Evolutionary conservation across 2,329 filamentous ascomycete species (phyloP), one percentile per base, ranked within the genome.

Genomic region (Pseudopithomyces maydicus): DNA sequence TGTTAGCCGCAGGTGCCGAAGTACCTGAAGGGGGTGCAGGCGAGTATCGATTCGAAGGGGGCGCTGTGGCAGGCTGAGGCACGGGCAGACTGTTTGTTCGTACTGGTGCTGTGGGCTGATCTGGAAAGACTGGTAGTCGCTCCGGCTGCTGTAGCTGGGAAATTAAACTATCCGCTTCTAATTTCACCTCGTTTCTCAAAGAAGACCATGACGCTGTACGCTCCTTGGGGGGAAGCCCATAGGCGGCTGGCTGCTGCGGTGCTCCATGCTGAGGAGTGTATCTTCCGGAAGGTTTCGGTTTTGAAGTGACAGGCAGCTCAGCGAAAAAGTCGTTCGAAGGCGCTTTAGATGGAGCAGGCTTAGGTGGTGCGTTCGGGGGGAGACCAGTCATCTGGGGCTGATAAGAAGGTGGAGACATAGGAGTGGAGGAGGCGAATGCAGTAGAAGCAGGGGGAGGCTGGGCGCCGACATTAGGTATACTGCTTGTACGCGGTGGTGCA

Each of bases 401-500:
- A 53, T 64, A 69, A 1, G 76, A 76, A 44, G 78, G 75, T 44
- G 69, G 74, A 11, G 78, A 77, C 7, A 73, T 69, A 12, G 78
- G 75, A 14, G 77, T 77, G n/a, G 77, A 77, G 17, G 74, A 58
- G 15, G 65, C 61, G n/a, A 73, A 70, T 57, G 71, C 68, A 54
- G 58, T 73, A n/a, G 70, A 70, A 4, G 63, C 54, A 7, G 70
- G 66, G 7, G 67, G 68, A 11, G 67, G 68, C 15, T 59, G 62
- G 26, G 65, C 61, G 10, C 58, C 66, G 47, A 61, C 38, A 42
- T 58, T 67, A 14, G 66, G 58, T 43, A 88, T 82, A 70, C 88
- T 91, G 59, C 83, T 85, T 65, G 82, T 90, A 64, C 89, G 82
- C 12, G 86, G 85, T 35, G 82, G 79, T 14, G 82, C 81, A 38